Base-by-base conservation (phyloP, 169 alveolate species). In the Plasmodium cynomolgi region DNA sequence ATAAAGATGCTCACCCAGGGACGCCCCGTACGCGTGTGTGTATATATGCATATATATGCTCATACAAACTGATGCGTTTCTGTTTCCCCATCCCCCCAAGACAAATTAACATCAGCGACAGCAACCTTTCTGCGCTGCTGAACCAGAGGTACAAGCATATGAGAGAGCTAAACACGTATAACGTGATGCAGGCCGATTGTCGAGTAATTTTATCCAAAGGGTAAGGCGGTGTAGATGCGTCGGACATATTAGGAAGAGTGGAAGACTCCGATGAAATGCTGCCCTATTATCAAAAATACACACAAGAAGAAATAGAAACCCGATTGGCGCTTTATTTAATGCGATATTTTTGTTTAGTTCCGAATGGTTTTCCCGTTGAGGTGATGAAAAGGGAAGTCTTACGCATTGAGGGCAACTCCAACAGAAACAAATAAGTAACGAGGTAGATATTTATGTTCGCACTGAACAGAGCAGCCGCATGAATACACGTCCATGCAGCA, bases 61-160 rank as follows among this genome's bases (percentile, higher is more conserved):
- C 71, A 72, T 41, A 73, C 62, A 75, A 75, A 75, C 13, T 33
- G 37, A 34, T 75, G 23, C 23, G 26, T 11, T 75, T 26, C 26
- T 39, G 2, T 26, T 26, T 6, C 17, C 29, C 17, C 83, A 79
- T 62, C 73, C 29, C 68, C 83, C 82, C 5, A 56, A 88, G 94
- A 72, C 62, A 88, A 44, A 88, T 88, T 15, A 77, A 88, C 71
- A 88, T 88, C 9, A 88, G 83, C 37, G 56, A 88, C n/a, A 88
- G 91, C 37, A 88, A 88, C 84, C 37, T 88, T 68, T 56, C 90
- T 13, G 6, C 72, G 17, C 47, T 88, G 50, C 75, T 88, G 83
- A 88, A 80, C 54, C 77, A 80, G 31, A 88, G 82, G 31, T 88
- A 88, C 84, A 88, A 80, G 54, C 23, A 79, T n/a, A 79, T 37